Base-by-base conservation (phyloP, 164 flowering plant genomes). In the Magnolia officinalis region DNA sequence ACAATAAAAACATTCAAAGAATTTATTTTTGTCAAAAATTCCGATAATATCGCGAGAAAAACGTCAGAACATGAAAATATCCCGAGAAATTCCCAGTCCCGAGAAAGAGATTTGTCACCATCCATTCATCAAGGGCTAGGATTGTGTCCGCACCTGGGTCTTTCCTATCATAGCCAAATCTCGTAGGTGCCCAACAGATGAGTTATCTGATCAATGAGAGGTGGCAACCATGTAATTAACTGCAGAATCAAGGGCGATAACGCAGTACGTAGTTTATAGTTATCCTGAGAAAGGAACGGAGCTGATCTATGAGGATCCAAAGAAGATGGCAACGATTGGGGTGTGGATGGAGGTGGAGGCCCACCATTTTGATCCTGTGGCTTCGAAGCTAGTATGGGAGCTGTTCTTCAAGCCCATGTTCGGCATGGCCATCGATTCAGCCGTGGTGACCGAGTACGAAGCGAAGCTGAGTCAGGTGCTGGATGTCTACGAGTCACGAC, bases 311-410 rank as follows among this genome's bases (percentile, higher is more conserved):
- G 2, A 0, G 19, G 75, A 72, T 61, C 8, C 50, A 14, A 79
- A 75, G 78, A 79, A 78, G 66, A 74, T 51, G 75, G 80, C 76
- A 2, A 50, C 24, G 1, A 21, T 61, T 45, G 79, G 80, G 29
- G 83, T 86, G 8, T 92, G 96, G 94, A 18, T 75, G 2, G 96
- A 90, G 71, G 94, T 88, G 4, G 94, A 90, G 63, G 68, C 93
- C 19, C 95, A 88, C 8, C 86, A 84, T 0, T 93, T 77, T 81
- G 76, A 88, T 73, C 84, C 87, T 0, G 83, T 84, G 8, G 82
- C 87, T 24, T 23, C 78, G 0, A 81, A 84, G 37, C 84, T 93
- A 10, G 72, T 80, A 19, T 82, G 61, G 76, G 85, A 93, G 79
- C 70, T 78, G 70, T 20, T 80, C 14, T 81, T 81, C 29, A 77